A percentile compares a stretch with the other conserved stretches of the same genome.
Evolutionary conservation across 495 filamentous ascomycete species (phyloP).

Genomic region (Aspergillus hancockii): DNA sequence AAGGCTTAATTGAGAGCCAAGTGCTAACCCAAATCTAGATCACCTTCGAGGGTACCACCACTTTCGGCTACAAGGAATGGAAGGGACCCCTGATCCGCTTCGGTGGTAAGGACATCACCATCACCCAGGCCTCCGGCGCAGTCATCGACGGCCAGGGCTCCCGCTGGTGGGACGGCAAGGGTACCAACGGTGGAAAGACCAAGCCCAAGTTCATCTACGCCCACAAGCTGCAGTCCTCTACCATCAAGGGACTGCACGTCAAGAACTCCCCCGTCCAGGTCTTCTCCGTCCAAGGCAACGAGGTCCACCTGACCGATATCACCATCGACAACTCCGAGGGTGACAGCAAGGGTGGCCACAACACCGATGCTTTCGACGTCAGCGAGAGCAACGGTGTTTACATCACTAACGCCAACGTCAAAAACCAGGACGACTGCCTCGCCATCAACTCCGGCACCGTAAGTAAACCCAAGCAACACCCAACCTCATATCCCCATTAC

Average conservation of each 20-base stretch:
- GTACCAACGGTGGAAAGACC: slow-evolving; percentile 55
- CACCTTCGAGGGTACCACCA: slow-evolving; percentile 53
- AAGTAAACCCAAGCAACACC: neutral
- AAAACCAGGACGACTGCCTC: slow-evolving; percentile 66
- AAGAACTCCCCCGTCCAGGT: slow-evolving; percentile 64
- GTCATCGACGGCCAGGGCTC: slow-evolving; percentile 48
- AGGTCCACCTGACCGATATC: slow-evolving; percentile 50
- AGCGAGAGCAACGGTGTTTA: slow-evolving; percentile 49
- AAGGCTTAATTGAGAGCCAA: too few relatives aligned
- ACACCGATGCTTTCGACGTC: slow-evolving; percentile 70
- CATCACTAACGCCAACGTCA: slow-evolving; percentile 55
- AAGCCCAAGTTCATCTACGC: slow-evolving; percentile 62
- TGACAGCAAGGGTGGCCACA: slow-evolving; percentile 53
- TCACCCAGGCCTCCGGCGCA: slow-evolving; percentile 39
- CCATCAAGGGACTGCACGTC: slow-evolving; percentile 46
- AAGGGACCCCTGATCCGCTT: slow-evolving; percentile 51
- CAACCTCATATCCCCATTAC: neutral
- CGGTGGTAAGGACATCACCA: slow-evolving; percentile 44
- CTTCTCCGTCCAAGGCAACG: slow-evolving; percentile 57
- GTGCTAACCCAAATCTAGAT: slow-evolving; percentile 26
- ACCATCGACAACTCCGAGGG: slow-evolving; percentile 64
- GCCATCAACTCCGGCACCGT: slow-evolving; percentile 61
- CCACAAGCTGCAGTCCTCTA: slow-evolving; percentile 44
- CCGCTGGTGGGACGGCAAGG: slow-evolving; percentile 55
- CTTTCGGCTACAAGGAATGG: slow-evolving; percentile 57